Conservation (phyloP, 2,329 filamentous ascomycete genomes). For the Ceratocystis papillata region DNA sequence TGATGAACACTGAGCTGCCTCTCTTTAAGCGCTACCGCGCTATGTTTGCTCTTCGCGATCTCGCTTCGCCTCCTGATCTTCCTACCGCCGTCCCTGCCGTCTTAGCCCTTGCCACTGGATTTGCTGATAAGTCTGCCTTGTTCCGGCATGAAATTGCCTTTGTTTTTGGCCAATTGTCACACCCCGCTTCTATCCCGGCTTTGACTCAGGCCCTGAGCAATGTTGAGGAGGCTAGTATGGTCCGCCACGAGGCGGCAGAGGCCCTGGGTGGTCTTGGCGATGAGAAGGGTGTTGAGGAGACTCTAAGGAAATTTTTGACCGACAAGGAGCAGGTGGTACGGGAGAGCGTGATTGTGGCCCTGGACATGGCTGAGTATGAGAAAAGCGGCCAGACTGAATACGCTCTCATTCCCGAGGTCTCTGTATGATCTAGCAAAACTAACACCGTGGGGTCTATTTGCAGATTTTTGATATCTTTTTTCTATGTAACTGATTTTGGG, state of each 20-base stretch:
- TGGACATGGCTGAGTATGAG: conserved; percentile 98
- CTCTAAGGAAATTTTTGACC: conserved; percentile 68
- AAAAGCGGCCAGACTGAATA: conserved; percentile 82
- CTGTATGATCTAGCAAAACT: conserved; percentile 30
- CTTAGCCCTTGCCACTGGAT: conserved; percentile 71
- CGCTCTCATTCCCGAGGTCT: conserved; percentile 66
- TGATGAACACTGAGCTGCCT: conserved; percentile 68
- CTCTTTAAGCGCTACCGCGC: conserved; percentile 91
- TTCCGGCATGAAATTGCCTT: conserved; percentile 98
- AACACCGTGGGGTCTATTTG: background rate
- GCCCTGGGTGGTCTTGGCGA: conserved; percentile 88
- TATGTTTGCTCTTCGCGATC: conserved; percentile 94
- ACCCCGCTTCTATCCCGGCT: conserved; percentile 92
- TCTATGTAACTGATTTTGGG: conserved; percentile 8
- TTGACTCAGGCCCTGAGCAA: conserved; percentile 70
- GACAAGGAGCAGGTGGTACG: conserved; percentile 89
- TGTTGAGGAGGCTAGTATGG: conserved; percentile 80
- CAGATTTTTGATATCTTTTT: background rate
- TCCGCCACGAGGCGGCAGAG: conserved; percentile 93
- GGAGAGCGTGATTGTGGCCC: conserved; percentile 85
- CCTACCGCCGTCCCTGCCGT: conserved; percentile 84
- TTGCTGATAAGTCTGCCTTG: conserved; percentile 75
- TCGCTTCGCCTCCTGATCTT: conserved; percentile 84
- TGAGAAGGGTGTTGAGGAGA: conserved; percentile 83
- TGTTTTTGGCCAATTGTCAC: conserved; percentile 90